A percentile compares a stretch with the other conserved stretches of the same genome.
Evolutionary conservation across 2,329 filamentous ascomycete species (phyloP).

Genomic region (Exophiala mesophila): DNA sequence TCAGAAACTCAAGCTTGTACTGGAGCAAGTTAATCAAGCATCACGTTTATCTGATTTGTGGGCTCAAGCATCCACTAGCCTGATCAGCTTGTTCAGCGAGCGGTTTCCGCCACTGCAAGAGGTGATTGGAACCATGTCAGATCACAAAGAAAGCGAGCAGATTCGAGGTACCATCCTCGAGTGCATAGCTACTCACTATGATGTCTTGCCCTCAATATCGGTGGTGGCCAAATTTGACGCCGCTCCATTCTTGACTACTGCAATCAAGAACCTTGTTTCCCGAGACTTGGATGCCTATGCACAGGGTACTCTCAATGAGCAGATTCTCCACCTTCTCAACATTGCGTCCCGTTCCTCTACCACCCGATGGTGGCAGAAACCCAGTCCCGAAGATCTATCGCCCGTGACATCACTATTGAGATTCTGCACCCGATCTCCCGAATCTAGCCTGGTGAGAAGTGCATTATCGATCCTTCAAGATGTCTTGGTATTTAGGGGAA

Average conservation of each 20-base stretch:
- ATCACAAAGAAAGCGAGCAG: conserved; percentile 63
- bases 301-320: conserved; percentile 59
- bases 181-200: conserved; percentile 77
- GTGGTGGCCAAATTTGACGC: conserved; percentile 84
- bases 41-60: conserved; percentile 50
- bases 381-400: conserved; percentile 41
- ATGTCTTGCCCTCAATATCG: conserved; percentile 71
- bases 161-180: conserved; percentile 75
- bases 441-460: conserved; percentile 2
- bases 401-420: conserved; percentile 39
- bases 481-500: conserved; percentile 27
- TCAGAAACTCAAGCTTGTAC: conserved; percentile 64
- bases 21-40: conserved; percentile 55
- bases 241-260: conserved; percentile 66
- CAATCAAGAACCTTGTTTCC: conserved; percentile 58
- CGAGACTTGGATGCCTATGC: conserved; percentile 42
- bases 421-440: conserved; percentile 32
- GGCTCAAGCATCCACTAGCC: conserved; percentile 61
- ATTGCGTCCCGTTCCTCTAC: conserved; percentile 75
- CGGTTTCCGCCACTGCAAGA: conserved; percentile 79
- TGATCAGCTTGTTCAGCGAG: conserved; percentile 70
- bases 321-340: conserved; percentile 73
- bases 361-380: conserved; percentile 86
- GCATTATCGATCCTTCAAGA: conserved; percentile 6
- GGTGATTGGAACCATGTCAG: conserved; percentile 67